Conservation (phyloP, 1,139 yeast genomes). For the Pichia kudriavzevii region DNA sequence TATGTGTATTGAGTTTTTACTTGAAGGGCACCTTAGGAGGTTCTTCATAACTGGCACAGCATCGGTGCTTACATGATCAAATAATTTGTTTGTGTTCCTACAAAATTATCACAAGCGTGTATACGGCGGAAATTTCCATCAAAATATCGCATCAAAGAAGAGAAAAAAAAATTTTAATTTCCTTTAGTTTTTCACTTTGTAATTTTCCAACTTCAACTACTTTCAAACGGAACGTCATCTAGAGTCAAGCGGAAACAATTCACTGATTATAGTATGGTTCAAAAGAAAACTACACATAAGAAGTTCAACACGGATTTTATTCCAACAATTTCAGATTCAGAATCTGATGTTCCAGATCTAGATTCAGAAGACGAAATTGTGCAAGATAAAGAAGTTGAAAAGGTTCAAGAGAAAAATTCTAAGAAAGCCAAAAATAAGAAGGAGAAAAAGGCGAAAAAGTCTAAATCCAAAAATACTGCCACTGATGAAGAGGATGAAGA, state of each 20-base stretch:
- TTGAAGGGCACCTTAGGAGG: no score
- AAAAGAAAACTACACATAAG: not conserved
- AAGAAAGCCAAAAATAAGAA: conserved; percentile 19
- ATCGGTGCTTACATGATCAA: no score
- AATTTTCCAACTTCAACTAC: no score
- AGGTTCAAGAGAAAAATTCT: conserved; percentile 19
- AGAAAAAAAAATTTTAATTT: not conserved
- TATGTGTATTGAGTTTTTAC: no score
- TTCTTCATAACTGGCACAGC: no score
- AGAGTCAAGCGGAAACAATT: no score
- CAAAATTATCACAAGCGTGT: no score
- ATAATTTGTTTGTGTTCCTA: no score
- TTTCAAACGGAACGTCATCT: no score
- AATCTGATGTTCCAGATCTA: conserved; percentile 48
- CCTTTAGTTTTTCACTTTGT: conserved; percentile 1
- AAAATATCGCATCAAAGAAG: no score
- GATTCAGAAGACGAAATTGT: conserved; percentile 39
- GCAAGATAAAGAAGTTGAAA: conserved; percentile 24
- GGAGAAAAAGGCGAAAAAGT: conserved; percentile 13
- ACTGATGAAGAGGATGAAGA: conserved; percentile 29
- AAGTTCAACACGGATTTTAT: conserved; percentile 35
- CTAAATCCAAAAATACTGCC: not conserved
- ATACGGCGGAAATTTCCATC: no score
- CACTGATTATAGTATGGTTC: no score
- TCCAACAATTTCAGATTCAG: conserved; percentile 70